Percentiles rank a stretch among this genome's conserved stretches.
Evolutionary conservation across 305 asterid genomes (phyloP).

Genomic region (Fraxinus albicans): DNA sequence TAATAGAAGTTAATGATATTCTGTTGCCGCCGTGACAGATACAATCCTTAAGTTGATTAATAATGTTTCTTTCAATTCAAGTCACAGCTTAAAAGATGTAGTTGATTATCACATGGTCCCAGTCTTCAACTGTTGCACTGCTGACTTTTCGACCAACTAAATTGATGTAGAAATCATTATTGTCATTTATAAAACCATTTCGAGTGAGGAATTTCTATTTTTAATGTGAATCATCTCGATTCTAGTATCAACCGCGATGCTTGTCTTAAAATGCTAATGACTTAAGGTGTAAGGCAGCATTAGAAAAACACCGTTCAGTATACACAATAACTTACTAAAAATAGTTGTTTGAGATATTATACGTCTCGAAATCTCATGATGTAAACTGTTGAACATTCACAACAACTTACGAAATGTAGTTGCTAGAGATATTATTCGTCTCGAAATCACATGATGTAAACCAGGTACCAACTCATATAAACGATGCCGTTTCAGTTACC

Average conservation of each 20-base stretch:
- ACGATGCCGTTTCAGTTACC: neutral
- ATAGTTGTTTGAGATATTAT: too few species aligned
- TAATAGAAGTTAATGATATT: neutral
- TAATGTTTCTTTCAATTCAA: neutral
- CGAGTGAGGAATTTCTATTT: neutral
- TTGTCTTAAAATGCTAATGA: neutral
- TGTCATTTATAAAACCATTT: neutral
- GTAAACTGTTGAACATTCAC: neutral
- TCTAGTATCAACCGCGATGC: neutral
- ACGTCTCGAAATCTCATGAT: neutral
- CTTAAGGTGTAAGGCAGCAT: neutral
- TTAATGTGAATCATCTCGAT: neutral
- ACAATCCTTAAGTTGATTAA: neutral
- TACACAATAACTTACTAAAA: neutral
- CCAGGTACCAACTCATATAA: neutral
- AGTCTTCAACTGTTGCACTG: neutral
- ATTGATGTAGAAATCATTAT: neutral
- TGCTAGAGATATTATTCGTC: neutral
- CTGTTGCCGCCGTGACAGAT: conserved; percentile 13
- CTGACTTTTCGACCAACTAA: neutral
- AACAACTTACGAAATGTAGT: neutral
- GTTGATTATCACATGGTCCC: neutral
- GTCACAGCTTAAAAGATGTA: neutral
- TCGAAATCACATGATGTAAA: neutral
- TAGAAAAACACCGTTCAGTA: neutral